Percentiles rank a stretch among this genome's conserved stretches.
phyloP scores from a whole-genome alignment of 192 early-diverging fungal species.

The Linderina pennispora region DNA sequence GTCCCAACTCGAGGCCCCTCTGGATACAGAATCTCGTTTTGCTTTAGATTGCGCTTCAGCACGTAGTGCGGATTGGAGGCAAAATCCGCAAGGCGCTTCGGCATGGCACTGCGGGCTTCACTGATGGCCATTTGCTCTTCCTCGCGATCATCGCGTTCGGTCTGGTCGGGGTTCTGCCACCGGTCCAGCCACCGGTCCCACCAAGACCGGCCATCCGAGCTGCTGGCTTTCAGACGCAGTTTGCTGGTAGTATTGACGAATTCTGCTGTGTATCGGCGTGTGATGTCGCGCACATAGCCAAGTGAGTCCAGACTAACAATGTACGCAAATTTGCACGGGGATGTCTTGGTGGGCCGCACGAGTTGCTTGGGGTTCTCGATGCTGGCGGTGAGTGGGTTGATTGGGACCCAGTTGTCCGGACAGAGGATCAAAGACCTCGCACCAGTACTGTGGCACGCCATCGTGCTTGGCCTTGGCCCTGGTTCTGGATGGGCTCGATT shows the following conservation, averaged over 20 bases:
- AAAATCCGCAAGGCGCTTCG: constrained; percentile 70
- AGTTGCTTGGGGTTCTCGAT: constrained; percentile 17
- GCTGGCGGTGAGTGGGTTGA: constrained; percentile 18
- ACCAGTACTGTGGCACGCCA: constrained; percentile 53
- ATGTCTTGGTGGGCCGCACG: neutral
- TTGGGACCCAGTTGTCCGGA: constrained; percentile 53
- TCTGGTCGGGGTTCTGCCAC: constrained; percentile 12
- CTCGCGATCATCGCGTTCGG: constrained; percentile 39
- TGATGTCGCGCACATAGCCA: constrained; percentile 23
- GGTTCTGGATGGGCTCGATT: neutral
- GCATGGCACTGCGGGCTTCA: constrained; percentile 60
- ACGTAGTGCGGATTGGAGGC: constrained; percentile 73
- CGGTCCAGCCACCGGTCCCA: constrained; percentile 35
- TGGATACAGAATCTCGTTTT: constrained; percentile 74
- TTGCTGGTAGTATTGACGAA: constrained; percentile 31
- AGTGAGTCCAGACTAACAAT: constrained; percentile 16
- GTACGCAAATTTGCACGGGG: constrained; percentile 8
- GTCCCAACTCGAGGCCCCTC: constrained; percentile 62
- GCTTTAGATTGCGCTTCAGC: constrained; percentile 76
- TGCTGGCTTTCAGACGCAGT: constrained; percentile 34
- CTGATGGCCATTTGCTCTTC: constrained; percentile 42
- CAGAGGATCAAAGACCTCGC: constrained; percentile 51
- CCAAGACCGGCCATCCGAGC: constrained; percentile 20
- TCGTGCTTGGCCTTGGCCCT: neutral
- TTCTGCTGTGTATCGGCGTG: constrained; percentile 28